A percentile compares a stretch with the other conserved stretches of the same genome.
These are phyloP conservation scores for Priceomyces melissophilus DNA, from an alignment of 805 yeast species.

Conservation along the genomic window DNA sequence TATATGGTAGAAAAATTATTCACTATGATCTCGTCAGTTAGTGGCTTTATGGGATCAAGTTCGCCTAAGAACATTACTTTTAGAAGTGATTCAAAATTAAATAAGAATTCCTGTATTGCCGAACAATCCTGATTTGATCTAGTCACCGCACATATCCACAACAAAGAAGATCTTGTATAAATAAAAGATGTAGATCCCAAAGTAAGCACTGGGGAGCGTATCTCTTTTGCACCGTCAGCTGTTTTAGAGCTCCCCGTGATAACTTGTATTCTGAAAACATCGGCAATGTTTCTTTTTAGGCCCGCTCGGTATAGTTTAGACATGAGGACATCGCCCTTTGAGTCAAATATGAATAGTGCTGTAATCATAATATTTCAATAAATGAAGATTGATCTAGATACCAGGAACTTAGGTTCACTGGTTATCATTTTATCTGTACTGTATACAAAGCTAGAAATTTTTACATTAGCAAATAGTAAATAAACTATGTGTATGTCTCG, in stretches of 20 bases:
- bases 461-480: no score
- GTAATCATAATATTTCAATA: slow-evolving; percentile 56
- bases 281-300: slow-evolving; percentile 73
- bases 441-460: no score
- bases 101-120: slow-evolving; percentile 72
- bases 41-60: slow-evolving; percentile 7
- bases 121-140: slow-evolving; percentile 86
- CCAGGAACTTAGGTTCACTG: no score
- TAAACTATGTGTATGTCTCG: no score
- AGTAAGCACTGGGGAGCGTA: slow-evolving; percentile 54
- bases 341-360: slow-evolving; percentile 74
- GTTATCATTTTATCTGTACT: no score
- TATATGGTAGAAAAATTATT: slow-evolving; percentile 67
- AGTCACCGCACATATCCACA: slow-evolving; percentile 88
- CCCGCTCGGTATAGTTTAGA: slow-evolving; percentile 73
- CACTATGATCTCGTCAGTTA: slow-evolving; percentile 43
- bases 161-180: slow-evolving; percentile 56
- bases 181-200: slow-evolving; percentile 90
- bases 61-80: slow-evolving; percentile 23
- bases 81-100: slow-evolving; percentile 55
- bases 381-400: no score
- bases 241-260: slow-evolving; percentile 49
- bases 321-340: slow-evolving; percentile 79
- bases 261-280: slow-evolving; percentile 89
- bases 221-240: slow-evolving; percentile 18